Evolutionary conservation across 495 filamentous ascomycete species (phyloP).

Genomic region (Annulohypoxylon stygium): DNA sequence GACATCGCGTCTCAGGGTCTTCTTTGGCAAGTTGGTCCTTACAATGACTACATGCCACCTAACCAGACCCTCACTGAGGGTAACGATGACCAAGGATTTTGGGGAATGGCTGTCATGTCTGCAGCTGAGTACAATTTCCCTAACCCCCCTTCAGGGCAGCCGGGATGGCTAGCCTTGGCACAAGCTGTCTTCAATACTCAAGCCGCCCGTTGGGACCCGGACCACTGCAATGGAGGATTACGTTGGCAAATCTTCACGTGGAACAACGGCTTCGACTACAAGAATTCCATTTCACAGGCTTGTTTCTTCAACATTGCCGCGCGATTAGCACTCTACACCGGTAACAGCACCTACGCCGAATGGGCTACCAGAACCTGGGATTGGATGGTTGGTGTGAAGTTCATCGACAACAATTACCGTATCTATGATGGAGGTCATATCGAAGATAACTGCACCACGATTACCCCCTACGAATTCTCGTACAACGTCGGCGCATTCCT

Average conservation of each 20-base stretch:
- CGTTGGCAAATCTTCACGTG: conserved; percentile 85
- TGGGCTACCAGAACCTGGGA: conserved; percentile 80
- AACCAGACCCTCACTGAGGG: conserved; percentile 74
- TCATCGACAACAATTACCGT: conserved; percentile 64
- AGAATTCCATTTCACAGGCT: conserved; percentile 79
- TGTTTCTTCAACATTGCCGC: conserved; percentile 78
- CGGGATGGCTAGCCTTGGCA: conserved; percentile 83
- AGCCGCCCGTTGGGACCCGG: conserved; percentile 71
- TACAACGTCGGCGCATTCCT: conserved; percentile 79
- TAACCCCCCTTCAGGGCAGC: conserved; percentile 67
- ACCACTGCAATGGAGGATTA: conserved; percentile 78
- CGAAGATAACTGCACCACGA: conserved; percentile 62
- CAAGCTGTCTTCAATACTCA: conserved; percentile 86
- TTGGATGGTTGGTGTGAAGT: conserved; percentile 68
- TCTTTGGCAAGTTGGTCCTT: conserved; percentile 69
- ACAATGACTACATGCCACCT: conserved; percentile 70
- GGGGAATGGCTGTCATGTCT: conserved; percentile 77
- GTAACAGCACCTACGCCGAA: conserved; percentile 74
- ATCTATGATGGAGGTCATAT: conserved; percentile 71
- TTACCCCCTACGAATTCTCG: conserved; percentile 71
- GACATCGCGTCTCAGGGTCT: conserved; percentile 65
- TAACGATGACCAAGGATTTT: conserved; percentile 78
- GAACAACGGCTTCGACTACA: conserved; percentile 82
- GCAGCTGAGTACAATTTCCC: conserved; percentile 74
- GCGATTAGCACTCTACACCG: conserved; percentile 77